A percentile compares a stretch with the other conserved stretches of the same genome.
Evolutionary conservation across 371 early-diverging fungal genomes (phyloP).

Genomic region (Mortierella sp.): DNA sequence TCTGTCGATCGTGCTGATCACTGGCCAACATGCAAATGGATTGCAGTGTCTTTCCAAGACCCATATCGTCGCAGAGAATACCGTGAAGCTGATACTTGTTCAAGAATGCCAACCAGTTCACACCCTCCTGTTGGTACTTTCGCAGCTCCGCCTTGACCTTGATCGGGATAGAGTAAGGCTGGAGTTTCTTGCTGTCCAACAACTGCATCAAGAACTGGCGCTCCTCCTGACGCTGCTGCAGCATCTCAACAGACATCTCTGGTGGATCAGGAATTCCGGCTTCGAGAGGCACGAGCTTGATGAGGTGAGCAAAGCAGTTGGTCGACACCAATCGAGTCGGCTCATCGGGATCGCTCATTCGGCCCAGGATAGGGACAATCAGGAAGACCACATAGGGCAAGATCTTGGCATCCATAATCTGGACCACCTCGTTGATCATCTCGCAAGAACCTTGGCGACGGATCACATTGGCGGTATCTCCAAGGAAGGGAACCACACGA

Average conservation of each 20-base stretch:
- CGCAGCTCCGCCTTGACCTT: constrained; percentile 93
- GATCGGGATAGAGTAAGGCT: constrained; percentile 89
- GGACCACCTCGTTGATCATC: constrained; percentile 75
- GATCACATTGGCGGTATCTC: constrained; percentile 75
- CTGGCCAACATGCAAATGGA: constrained; percentile 96
- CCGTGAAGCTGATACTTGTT: constrained; percentile 97
- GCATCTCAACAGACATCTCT: constrained; percentile 85
- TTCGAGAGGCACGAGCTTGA: constrained; percentile 94
- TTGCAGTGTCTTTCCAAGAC: constrained; percentile 98
- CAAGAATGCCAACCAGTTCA: constrained; percentile 98
- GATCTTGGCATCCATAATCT: constrained; percentile 78
- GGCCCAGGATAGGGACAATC: constrained; percentile 95
- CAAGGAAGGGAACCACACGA: constrained; percentile 81
- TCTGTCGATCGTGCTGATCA: constrained; percentile 83
- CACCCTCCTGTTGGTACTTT: constrained; percentile 97
- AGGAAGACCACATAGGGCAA: constrained; percentile 96
- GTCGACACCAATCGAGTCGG: constrained; percentile 90
- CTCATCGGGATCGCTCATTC: constrained; percentile 97
- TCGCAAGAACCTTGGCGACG: constrained; percentile 94
- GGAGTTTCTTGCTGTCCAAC: constrained; percentile 89
- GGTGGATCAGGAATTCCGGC: constrained; percentile 92
- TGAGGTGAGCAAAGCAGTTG: constrained; percentile 93
- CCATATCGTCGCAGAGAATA: constrained; percentile 99
- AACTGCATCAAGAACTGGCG: constrained; percentile 93
- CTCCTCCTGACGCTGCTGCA: constrained; percentile 87